phyloP scores from a whole-genome alignment of 2,329 filamentous ascomycete species.

The Geosmithia putterillii region DNA sequence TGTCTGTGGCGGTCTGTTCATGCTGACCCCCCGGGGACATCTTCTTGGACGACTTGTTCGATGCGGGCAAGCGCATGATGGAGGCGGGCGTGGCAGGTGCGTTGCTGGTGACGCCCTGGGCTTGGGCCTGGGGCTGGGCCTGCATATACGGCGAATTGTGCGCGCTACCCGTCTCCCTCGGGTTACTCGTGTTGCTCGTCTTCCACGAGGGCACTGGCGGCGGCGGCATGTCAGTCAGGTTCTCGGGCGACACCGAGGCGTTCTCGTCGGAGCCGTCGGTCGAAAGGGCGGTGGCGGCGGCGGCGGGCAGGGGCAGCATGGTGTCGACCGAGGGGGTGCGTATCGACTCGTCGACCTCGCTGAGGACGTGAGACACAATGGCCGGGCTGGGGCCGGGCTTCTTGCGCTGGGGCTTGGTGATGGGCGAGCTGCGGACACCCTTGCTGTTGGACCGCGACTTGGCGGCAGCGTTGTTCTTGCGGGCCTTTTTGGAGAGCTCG shows the following conservation, averaged over 20 bases:
- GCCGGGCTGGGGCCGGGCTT: constrained; percentile 39
- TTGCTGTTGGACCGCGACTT: constrained; percentile 36
- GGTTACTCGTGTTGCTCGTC: constrained; percentile 41
- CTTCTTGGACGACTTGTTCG: constrained; percentile 31
- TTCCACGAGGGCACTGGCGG: constrained; percentile 54
- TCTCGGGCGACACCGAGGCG: constrained; percentile 52
- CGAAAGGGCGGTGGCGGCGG: constrained; percentile 14
- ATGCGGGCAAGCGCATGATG: constrained; percentile 62
- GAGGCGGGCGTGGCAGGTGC: constrained; percentile 83
- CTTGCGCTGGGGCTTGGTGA: constrained; percentile 52
- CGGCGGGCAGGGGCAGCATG: constrained; percentile 23
- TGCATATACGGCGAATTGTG: constrained; percentile 56
- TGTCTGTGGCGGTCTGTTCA: constrained; percentile 32
- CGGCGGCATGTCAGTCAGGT: constrained; percentile 53
- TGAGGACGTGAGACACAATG: constrained; percentile 42
- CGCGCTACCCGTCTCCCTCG: constrained; percentile 39
- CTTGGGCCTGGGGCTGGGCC: constrained; percentile 31
- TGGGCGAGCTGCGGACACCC: constrained; percentile 57
- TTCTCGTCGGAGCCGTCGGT: constrained; percentile 51
- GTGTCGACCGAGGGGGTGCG: constrained; percentile 2
- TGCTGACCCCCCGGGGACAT: constrained; percentile 22
- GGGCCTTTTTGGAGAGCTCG: constrained; percentile 37
- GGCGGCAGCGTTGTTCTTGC: constrained; percentile 35
- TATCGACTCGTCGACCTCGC: constrained; percentile 32
- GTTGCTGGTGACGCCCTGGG: too few relatives aligned